Percentiles rank a stretch among this genome's conserved stretches.
phyloP scores from a whole-genome alignment of 2,329 filamentous ascomycete species.

The Paraphoma sp. region DNA sequence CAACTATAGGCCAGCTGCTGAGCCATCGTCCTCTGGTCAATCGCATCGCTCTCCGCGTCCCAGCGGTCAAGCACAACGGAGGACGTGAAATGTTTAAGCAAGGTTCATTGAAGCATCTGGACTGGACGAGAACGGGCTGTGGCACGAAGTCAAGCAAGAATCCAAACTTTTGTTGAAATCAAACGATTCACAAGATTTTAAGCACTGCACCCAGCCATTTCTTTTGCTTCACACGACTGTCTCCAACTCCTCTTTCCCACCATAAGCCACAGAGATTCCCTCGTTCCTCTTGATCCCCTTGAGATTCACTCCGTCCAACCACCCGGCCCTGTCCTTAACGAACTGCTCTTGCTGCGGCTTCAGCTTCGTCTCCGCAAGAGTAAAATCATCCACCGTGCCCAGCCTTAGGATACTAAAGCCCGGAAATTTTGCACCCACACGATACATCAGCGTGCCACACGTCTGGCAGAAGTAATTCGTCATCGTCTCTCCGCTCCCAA shows the following conservation, averaged over 20 bases:
- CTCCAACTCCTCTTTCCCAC: neutral
- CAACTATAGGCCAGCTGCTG: neutral
- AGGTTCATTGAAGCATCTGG: no score
- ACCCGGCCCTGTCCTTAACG: conserved; percentile 58
- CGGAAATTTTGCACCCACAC: conserved; percentile 54
- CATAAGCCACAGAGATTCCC: neutral
- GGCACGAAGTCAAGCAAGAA: no score
- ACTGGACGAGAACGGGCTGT: no score
- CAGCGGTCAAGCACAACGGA: neutral
- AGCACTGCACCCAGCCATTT: neutral
- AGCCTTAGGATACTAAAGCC: conserved; percentile 59
- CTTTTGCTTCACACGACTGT: neutral
- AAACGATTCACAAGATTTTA: no score
- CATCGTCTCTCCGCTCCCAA: conserved; percentile 50
- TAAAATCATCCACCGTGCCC: conserved; percentile 69
- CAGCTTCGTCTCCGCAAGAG: conserved; percentile 63
- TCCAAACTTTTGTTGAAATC: no score
- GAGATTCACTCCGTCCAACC: conserved; percentile 41
- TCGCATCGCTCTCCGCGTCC: neutral
- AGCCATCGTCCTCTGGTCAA: neutral
- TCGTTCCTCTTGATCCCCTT: conserved; percentile 8
- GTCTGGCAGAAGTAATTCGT: conserved; percentile 66
- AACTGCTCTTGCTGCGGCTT: conserved; percentile 62
- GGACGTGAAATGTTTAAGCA: neutral
- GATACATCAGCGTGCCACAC: conserved; percentile 69